Evolutionary conservation across 2,329 filamentous ascomycete species (phyloP), one percentile per base, ranked within the genome.

Genomic region (Bisporella sp.): DNA sequence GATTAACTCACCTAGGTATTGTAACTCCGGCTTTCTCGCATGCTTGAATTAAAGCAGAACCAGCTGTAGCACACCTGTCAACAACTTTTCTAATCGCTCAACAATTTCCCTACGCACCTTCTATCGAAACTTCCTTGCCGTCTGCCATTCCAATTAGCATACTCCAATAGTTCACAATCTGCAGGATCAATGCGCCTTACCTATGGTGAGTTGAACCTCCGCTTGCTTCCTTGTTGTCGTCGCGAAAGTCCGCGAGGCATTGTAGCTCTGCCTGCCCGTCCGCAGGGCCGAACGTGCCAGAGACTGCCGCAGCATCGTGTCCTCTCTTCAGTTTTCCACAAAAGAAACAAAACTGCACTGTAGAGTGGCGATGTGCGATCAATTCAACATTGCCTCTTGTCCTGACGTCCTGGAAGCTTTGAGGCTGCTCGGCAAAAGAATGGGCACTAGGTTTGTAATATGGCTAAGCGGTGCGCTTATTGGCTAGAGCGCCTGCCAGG

Each of bases 41-140:
- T 68, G 93, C 93, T 76, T 99, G 93, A 69, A 99, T 99, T 65
- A 99, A 81, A 66, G 93, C 92, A 63, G 93, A 93, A 60, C 92
- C 92, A 73, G 92, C 92, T 96, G 69, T 70, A 64, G 51, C 60
- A 63, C 21, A 53, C 49, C 53, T 9, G 68, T 76, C 65, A 76
- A 68, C 54, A 58, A 50, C 31, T 32, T 52, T 43, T 46, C 56
- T 49, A 46, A 31, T 54, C 49, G 63, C 62, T 40, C 45, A 43
- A n/a, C 42, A 29, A 47, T 29, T 45, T 48, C 32, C 31, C 45
- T 35, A 55, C 56, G 43, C 84, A 95, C 90, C 89, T 87, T 96
- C 90, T 70, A 99, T 90, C 57, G 90, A 96, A 50, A 99, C 86
- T 74, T 96, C 95, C 78, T 96, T 96, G 68, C 92, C 93, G 82